Evolutionary conservation across 2,329 filamentous ascomycete species (phyloP).

Genomic region (Apiospora marii): DNA sequence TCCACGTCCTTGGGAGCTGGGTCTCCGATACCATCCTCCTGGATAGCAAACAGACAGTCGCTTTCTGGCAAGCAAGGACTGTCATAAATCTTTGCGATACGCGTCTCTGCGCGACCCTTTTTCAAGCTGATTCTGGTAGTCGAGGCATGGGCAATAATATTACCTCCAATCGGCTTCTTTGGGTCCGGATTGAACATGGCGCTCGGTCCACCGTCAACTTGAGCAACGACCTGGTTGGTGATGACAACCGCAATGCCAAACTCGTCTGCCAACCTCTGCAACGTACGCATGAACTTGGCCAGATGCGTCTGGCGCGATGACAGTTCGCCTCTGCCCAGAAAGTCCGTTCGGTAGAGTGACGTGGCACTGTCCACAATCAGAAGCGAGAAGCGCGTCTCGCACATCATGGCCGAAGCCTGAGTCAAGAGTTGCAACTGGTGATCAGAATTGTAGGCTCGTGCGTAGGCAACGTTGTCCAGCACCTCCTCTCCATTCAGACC

Average conservation of each 20-base stretch:
- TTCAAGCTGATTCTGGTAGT: slow-evolving; percentile 94
- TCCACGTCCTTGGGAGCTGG: slow-evolving; percentile 95
- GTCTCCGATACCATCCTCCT: slow-evolving; percentile 95
- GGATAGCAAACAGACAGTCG: slow-evolving; percentile 96
- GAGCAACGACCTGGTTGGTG: slow-evolving; percentile 97
- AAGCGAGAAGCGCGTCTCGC: slow-evolving; percentile 95
- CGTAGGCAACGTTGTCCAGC: slow-evolving; percentile 97
- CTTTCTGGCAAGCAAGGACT: slow-evolving; percentile 96
- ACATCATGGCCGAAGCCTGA: slow-evolving; percentile 98
- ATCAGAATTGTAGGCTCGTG: slow-evolving; percentile 97
- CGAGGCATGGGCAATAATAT: slow-evolving; percentile 97
- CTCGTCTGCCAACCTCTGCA: slow-evolving; percentile 79
- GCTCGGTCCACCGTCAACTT: slow-evolving; percentile 94
- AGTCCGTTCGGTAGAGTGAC: slow-evolving; percentile 94
- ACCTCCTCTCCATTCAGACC: slow-evolving; percentile 97
- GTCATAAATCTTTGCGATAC: slow-evolving; percentile 99
- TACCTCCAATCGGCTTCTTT: slow-evolving; percentile 98
- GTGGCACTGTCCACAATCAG: slow-evolving; percentile 97
- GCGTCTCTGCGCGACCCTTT: slow-evolving; percentile 93
- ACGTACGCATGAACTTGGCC: slow-evolving; percentile 86
- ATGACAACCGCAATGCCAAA: slow-evolving; percentile 99
- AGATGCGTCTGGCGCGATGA: slow-evolving; percentile 91
- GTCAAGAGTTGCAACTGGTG: slow-evolving; percentile 95
- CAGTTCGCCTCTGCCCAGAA: slow-evolving; percentile 93
- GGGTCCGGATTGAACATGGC: slow-evolving; percentile 99